Base-by-base conservation (phyloP, 2,329 filamentous ascomycete genomes). In the Anthostomella pinea region DNA sequence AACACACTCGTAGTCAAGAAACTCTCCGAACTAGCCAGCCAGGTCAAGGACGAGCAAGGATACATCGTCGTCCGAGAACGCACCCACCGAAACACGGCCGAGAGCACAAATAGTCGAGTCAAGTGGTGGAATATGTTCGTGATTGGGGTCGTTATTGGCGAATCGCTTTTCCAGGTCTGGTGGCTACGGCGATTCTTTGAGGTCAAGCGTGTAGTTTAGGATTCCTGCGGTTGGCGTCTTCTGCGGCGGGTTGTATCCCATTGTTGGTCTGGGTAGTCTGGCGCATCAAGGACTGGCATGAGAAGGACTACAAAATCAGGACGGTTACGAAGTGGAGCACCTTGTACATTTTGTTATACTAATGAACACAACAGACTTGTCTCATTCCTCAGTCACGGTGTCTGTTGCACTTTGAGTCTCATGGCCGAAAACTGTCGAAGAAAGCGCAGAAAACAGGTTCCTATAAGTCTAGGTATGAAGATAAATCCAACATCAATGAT, bases 101-200 rank as follows among this genome's bases (percentile, higher is more conserved):
- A 98, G 73, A 96, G 90, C 77, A 98, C 93, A 58, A 98, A 98
- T 67, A 79, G 81, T 53, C 79, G 93, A 51, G 93, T 98, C 63
- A 98, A 98, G 75, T 98, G 93, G 93, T 98, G 93, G 93, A 96
- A 93, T 66, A 78, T 97, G 55, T 97, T 97, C 67, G 90, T 98
- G 68, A 81, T 98, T 49, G 77, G 81, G 38, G 82, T 97, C 33
- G 78, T 98, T 46, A 75, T 94, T 50, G 89, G 85, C 56, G 88
- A 97, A 72, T 93, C 89, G 43, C 72, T 96, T 51, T 98, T 98
- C 75, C 93, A 98, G 72, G 91, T 98, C 50, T 98, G 93, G 91
- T 98, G 93, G 90, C 68, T 98, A 63, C 93, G 95, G 72, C 81
- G 93, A 60, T 98, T 98, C 77, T 96, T 96, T 61, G 90, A 96